Evolutionary conservation across 1,284 basidiomycete genomes (phyloP).

Genomic region (Binderoboletus segoi): DNA sequence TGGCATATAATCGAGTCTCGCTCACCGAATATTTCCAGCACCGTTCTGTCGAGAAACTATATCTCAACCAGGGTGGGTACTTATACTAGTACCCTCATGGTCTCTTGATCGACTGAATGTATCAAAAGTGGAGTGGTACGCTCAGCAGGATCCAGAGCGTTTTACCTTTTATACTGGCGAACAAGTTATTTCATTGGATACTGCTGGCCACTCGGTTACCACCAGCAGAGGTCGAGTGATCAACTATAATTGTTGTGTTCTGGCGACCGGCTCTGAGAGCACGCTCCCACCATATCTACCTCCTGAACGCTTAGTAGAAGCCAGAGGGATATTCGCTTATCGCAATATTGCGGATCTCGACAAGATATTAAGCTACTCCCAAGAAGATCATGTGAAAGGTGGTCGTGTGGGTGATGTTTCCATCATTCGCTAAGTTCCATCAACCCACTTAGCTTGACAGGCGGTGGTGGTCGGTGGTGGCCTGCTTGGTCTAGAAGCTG

Average conservation of each 20-base stretch:
- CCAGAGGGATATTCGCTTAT: slow-evolving; percentile 68
- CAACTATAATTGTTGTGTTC: slow-evolving; percentile 63
- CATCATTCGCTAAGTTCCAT: neutral
- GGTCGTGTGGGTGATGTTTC: slow-evolving; percentile 20
- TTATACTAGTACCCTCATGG: slow-evolving; percentile 1
- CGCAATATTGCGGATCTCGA: slow-evolving; percentile 72
- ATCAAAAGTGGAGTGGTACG: slow-evolving; percentile 56
- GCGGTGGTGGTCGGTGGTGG: slow-evolving; percentile 19
- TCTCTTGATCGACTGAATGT: neutral
- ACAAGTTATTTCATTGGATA: slow-evolving; percentile 52
- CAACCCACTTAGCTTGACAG: slow-evolving; percentile 1
- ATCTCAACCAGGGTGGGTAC: slow-evolving; percentile 56
- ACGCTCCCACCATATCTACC: slow-evolving; percentile 66
- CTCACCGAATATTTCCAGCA: slow-evolving; percentile 69
- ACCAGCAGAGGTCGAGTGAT: slow-evolving; percentile 53
- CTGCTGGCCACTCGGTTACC: slow-evolving; percentile 45
- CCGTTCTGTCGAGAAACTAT: slow-evolving; percentile 64
- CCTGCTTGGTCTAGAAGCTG: slow-evolving; percentile 18
- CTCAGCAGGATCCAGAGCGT: slow-evolving; percentile 53
- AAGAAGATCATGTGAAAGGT: slow-evolving; percentile 44
- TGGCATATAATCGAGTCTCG: slow-evolving; percentile 56
- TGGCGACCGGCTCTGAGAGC: slow-evolving; percentile 74
- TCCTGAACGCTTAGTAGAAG: slow-evolving; percentile 40
- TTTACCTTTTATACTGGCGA: slow-evolving; percentile 59
- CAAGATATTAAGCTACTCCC: slow-evolving; percentile 59